Percentiles rank a stretch among this genome's conserved stretches.
These are phyloP conservation scores for apple (Malus domestica) DNA, from an alignment of 306 rosid species.

Conservation along the genomic window DNA sequence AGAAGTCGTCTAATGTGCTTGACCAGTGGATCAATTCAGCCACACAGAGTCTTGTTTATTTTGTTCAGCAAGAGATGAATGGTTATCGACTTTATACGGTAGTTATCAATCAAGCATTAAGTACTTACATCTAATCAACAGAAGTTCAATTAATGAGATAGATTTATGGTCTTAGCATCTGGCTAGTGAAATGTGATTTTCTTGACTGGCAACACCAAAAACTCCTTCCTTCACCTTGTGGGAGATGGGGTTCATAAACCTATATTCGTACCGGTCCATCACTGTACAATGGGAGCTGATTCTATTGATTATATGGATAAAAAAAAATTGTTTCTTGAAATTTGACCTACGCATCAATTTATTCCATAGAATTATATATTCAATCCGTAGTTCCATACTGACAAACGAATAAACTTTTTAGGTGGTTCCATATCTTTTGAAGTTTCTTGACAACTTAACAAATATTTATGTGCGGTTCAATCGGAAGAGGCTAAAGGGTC, in stretches of 20 bases:
- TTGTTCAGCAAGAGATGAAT: constrained; percentile 90
- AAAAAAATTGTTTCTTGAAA: no score
- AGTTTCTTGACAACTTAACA: constrained; percentile 92
- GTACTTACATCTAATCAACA: not conserved
- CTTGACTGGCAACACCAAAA: no score
- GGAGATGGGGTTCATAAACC: no score
- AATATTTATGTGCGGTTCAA: constrained; percentile 89
- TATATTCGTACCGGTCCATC: no score
- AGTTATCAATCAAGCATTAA: not conserved
- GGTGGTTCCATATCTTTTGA: constrained; percentile 92
- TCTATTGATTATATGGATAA: no score
- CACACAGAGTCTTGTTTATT: constrained; percentile 44
- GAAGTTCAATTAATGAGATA: no score
- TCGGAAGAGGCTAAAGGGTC: constrained; percentile 96
- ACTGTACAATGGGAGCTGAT: no score
- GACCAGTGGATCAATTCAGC: not conserved
- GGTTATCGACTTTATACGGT: constrained; percentile 80
- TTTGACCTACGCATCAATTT: no score
- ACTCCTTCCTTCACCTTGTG: no score
- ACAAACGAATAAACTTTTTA: not conserved
- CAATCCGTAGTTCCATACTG: not conserved
- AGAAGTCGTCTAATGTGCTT: constrained; percentile 71
- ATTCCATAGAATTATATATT: no score
- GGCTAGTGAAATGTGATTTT: no score
- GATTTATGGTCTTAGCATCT: no score